Evolutionary conservation across 1,284 basidiomycete species (phyloP).

Genomic region (Boletus semigastroideus): DNA sequence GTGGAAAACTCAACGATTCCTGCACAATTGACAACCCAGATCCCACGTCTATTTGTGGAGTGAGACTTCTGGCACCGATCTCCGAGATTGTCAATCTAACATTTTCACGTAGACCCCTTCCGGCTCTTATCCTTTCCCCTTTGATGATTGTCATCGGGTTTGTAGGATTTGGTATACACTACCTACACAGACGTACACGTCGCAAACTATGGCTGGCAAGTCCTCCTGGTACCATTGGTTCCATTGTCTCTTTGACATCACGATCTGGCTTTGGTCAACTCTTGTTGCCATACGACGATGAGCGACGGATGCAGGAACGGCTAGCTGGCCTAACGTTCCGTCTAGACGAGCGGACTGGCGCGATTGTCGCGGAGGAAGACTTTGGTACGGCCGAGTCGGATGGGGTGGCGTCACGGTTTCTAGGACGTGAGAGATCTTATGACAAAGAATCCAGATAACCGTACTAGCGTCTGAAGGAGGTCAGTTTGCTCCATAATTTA

Average conservation of each 20-base stretch:
- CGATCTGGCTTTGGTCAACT: slow-evolving; percentile 63
- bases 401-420: slow-evolving; percentile 10
- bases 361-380: slow-evolving; percentile 50
- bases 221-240: slow-evolving; percentile 60
- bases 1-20: slow-evolving; percentile 35
- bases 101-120: slow-evolving; percentile 42
- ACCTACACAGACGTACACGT: slow-evolving; percentile 46
- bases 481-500: not conserved
- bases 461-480: no score
- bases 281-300: slow-evolving; percentile 58
- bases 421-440: slow-evolving; percentile 14
- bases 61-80: slow-evolving; percentile 32
- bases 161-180: slow-evolving; percentile 45
- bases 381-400: slow-evolving; percentile 9
- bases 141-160: slow-evolving; percentile 48
- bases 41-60: slow-evolving; percentile 56
- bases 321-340: slow-evolving; percentile 55
- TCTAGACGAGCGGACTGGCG: slow-evolving; percentile 59
- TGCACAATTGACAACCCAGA: slow-evolving; percentile 40
- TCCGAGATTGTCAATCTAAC: slow-evolving; percentile 10
- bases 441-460: not conserved
- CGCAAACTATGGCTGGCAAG: slow-evolving; percentile 51
- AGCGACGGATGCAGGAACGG: slow-evolving; percentile 43
- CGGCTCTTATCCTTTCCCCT: slow-evolving; percentile 48
- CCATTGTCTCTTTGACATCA: slow-evolving; percentile 53